Conservation (phyloP, 2,329 filamentous ascomycete genomes). For the Penicillium thymicola region DNA sequence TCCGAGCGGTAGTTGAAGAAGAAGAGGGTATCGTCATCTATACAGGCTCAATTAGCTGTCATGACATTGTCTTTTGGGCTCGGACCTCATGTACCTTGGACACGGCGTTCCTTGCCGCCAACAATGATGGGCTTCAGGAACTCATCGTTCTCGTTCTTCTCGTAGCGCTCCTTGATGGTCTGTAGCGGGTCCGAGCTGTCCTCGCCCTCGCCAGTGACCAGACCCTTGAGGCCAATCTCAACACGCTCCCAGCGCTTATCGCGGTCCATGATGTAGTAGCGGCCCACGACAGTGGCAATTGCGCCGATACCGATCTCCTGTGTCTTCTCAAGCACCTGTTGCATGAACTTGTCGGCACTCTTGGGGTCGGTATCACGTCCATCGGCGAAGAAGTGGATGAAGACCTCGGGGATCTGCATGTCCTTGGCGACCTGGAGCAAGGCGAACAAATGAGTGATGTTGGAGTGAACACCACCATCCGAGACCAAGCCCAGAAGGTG, state of each 20-base stretch:
- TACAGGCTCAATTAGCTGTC: conserved; percentile 17
- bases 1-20: conserved; percentile 99
- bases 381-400: conserved; percentile 98
- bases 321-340: conserved; percentile 74
- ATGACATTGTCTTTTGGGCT: not conserved
- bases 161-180: conserved; percentile 83
- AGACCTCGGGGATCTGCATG: conserved; percentile 81
- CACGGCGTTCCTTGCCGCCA: conserved; percentile 77
- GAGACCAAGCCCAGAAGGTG: conserved; percentile 91
- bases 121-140: conserved; percentile 98
- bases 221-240: conserved; percentile 81
- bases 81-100: conserved; percentile 62
- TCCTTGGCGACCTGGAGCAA: conserved; percentile 89
- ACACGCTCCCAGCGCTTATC: conserved; percentile 98
- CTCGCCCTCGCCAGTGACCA: conserved; percentile 84
- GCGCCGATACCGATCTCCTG: conserved; percentile 84
- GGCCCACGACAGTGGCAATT: conserved; percentile 87
- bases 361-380: conserved; percentile 97
- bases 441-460: conserved; percentile 88
- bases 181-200: conserved; percentile 77
- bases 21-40: conserved; percentile 90
- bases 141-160: conserved; percentile 86
- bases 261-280: conserved; percentile 99
- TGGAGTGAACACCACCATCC: conserved; percentile 93
- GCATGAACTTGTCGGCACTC: conserved; percentile 82